Evolutionary conservation across 495 filamentous ascomycete species (phyloP).

Genomic region (Pyronema omphalodes): DNA sequence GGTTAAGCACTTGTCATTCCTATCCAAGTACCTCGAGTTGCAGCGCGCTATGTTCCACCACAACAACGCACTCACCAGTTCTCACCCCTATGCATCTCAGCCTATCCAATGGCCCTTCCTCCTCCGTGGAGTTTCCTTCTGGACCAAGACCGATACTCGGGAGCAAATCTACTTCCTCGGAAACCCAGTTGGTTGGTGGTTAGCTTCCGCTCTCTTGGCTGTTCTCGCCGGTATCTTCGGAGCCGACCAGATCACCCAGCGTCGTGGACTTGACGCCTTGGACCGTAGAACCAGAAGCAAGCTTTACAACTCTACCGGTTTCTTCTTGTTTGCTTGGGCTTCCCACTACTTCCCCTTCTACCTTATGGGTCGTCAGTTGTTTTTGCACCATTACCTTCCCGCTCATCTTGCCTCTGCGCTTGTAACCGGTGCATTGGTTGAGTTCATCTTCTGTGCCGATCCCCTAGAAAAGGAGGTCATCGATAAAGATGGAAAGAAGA

Average conservation of each 20-base stretch:
- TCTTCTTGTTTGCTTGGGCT: slow-evolving; percentile 96
- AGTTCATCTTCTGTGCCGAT: slow-evolving; percentile 89
- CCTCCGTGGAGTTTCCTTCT: slow-evolving; percentile 92
- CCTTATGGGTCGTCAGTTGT: slow-evolving; percentile 93
- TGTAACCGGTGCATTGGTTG: slow-evolving; percentile 85
- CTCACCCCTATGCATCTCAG: slow-evolving; percentile 83
- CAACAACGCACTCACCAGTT: slow-evolving; percentile 93
- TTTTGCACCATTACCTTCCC: slow-evolving; percentile 91
- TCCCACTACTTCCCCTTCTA: slow-evolving; percentile 97
- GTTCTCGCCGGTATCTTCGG: slow-evolving; percentile 84
- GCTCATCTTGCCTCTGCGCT: slow-evolving; percentile 84
- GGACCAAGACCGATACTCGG: slow-evolving; percentile 90
- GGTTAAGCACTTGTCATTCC: slow-evolving; percentile 67
- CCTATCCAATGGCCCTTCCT: slow-evolving; percentile 98
- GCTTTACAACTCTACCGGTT: slow-evolving; percentile 93
- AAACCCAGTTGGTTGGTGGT: slow-evolving; percentile 96
- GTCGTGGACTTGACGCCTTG: slow-evolving; percentile 80
- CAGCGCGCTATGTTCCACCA: slow-evolving; percentile 98
- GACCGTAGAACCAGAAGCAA: slow-evolving; percentile 82
- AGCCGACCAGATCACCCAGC: slow-evolving; percentile 80
- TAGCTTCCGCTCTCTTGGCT: slow-evolving; percentile 74
- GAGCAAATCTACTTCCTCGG: slow-evolving; percentile 98
- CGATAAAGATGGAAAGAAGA: slow-evolving; percentile 32
- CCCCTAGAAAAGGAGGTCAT: slow-evolving; percentile 37
- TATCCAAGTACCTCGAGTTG: slow-evolving; percentile 88